These are phyloP conservation scores for Dioscorea zingiberensis DNA, from an alignment of 106 monocot species.

Conservation along the genomic window DNA sequence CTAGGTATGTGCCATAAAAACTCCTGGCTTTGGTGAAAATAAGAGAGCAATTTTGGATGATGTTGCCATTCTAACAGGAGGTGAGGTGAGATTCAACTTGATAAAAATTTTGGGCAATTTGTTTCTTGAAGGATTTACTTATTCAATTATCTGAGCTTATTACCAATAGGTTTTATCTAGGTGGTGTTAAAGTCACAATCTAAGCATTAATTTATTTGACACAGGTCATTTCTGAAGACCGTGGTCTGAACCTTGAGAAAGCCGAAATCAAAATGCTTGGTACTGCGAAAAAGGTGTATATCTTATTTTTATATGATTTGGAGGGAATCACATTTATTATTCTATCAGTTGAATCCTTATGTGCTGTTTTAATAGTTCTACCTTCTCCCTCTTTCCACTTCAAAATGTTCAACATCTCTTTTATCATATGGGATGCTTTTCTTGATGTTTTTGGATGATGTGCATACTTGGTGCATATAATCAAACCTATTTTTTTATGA, in stretches of 20 bases:
- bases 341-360: too few species aligned
- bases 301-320: neutral
- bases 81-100: conserved; percentile 51
- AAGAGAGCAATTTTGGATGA: conserved; percentile 90
- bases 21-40: conserved; percentile 95
- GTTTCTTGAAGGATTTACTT: neutral
- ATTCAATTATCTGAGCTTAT: neutral
- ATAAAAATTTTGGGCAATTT: neutral
- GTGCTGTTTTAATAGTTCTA: too few species aligned
- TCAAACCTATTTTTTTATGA: neutral
- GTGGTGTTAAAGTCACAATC: too few species aligned
- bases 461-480: neutral
- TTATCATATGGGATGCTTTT: too few species aligned
- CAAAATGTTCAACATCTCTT: too few species aligned
- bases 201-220: neutral
- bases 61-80: conserved; percentile 86
- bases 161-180: neutral
- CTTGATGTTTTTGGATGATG: too few species aligned
- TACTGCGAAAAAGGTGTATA: conserved; percentile 78
- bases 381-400: too few species aligned
- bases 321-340: too few species aligned
- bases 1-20: conserved; percentile 89
- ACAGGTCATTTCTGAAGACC: conserved; percentile 81
- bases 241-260: conserved; percentile 63
- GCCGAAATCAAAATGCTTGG: conserved; percentile 82